These are phyloP conservation scores for Dipteronia sinensis DNA, from an alignment of 345 rosid species.

Conservation along the genomic window DNA sequence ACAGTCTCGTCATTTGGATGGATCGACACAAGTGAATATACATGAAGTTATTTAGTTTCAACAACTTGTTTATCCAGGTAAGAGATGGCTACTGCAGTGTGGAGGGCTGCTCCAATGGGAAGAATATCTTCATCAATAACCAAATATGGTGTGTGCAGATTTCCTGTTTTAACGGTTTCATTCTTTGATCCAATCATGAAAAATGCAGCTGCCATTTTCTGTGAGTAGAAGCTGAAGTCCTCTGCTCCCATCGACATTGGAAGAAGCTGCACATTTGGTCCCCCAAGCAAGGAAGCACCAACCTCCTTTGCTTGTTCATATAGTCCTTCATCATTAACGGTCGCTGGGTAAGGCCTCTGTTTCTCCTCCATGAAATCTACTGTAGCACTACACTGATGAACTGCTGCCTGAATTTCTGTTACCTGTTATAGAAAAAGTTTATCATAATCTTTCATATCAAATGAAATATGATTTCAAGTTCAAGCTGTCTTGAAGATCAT, in stretches of 20 bases:
- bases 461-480: background rate
- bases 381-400: constrained; percentile 53
- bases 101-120: constrained; percentile 57
- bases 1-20: background rate
- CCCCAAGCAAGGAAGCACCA: constrained; percentile 54
- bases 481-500: background rate
- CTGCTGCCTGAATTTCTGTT: constrained; percentile 60
- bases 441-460: background rate
- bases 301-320: constrained; percentile 57
- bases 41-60: constrained; percentile 2
- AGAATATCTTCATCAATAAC: constrained; percentile 52
- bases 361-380: constrained; percentile 55
- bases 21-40: background rate
- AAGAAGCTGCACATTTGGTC: constrained; percentile 34
- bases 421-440: constrained; percentile 34
- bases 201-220: constrained; percentile 49
- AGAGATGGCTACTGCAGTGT: constrained; percentile 59
- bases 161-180: constrained; percentile 12
- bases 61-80: constrained; percentile 33
- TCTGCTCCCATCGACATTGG: constrained; percentile 55
- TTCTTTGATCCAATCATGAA: constrained; percentile 42
- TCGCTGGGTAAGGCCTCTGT: constrained; percentile 54
- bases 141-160: constrained; percentile 46
- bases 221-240: constrained; percentile 61
- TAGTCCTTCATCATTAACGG: constrained; percentile 51